phyloP scores from a whole-genome alignment of 164 flowering plant species.

The Dillenia turbinata region DNA sequence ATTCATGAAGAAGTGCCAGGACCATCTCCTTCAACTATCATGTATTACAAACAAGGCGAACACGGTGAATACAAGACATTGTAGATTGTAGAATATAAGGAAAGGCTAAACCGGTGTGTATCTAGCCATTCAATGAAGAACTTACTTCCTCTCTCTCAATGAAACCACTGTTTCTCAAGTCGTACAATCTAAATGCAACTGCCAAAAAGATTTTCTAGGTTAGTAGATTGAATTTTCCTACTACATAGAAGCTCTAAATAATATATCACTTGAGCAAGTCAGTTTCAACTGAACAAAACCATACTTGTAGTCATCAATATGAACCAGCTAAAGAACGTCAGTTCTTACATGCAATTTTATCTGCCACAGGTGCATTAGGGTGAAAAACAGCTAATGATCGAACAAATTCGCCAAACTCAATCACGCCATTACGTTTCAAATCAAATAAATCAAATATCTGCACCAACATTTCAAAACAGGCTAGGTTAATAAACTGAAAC shows the following conservation, averaged over 20 bases:
- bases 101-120: neutral
- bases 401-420: slow-evolving; percentile 89
- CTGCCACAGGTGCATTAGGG: slow-evolving; percentile 59
- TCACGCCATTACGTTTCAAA: slow-evolving; percentile 79
- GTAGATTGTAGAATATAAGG: neutral
- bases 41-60: neutral
- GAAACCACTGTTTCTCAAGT: slow-evolving; percentile 50
- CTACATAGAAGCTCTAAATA: neutral
- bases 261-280: neutral
- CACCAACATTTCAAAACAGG: neutral
- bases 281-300: neutral
- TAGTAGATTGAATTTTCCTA: neutral
- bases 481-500: neutral
- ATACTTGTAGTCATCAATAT: neutral
- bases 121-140: neutral
- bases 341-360: slow-evolving; percentile 62
- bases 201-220: slow-evolving; percentile 14
- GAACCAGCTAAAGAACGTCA: neutral
- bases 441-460: slow-evolving; percentile 85
- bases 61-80: neutral
- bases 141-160: slow-evolving; percentile 68
- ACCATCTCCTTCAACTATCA: slow-evolving; percentile 75
- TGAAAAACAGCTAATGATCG: slow-evolving; percentile 74
- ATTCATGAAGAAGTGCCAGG: slow-evolving; percentile 71
- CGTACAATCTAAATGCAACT: slow-evolving; percentile 70